phyloP scores from a whole-genome alignment of 139 green algal genomes.

The Coelastrella sp. region DNA sequence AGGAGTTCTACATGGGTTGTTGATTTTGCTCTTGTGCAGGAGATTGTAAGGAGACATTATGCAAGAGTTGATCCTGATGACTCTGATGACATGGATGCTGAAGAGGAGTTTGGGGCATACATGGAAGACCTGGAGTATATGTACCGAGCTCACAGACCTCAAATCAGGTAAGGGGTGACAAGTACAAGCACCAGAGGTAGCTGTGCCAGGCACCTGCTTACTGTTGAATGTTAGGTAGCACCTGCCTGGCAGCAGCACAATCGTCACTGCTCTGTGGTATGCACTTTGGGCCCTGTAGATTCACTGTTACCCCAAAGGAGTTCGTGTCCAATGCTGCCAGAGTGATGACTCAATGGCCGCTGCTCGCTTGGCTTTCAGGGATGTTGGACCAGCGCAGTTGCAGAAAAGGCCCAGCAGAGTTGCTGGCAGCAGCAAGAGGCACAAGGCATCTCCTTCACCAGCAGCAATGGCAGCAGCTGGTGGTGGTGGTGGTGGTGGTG shows the following conservation, averaged over 20 bases:
- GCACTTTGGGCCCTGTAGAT: too few relatives aligned
- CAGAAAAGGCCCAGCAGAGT: not conserved
- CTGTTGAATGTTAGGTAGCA: too few relatives aligned
- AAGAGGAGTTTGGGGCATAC: not conserved
- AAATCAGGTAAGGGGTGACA: not conserved
- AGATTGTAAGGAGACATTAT: not conserved
- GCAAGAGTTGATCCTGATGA: not conserved
- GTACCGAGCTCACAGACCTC: not conserved
- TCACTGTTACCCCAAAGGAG: too few relatives aligned
- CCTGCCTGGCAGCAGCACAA: too few relatives aligned
- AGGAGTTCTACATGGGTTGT: not conserved
- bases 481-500: not conserved
- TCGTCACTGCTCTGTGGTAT: too few relatives aligned
- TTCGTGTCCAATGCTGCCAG: not conserved
- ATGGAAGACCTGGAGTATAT: not conserved
- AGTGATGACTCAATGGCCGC: not conserved
- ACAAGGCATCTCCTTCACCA: not conserved
- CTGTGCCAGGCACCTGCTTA: too few relatives aligned
- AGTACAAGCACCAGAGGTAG: too few relatives aligned
- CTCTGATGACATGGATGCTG: slow-evolving; percentile 3
- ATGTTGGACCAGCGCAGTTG: slow-evolving; percentile 4
- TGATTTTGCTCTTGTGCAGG: not conserved
- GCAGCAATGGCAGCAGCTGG: slow-evolving; percentile 5
- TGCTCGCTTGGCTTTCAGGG: not conserved
- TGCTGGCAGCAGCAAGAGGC: not conserved